Evolutionary conservation across 441 rosid species (phyloP).

Genomic region (Biscutella auriculata): DNA sequence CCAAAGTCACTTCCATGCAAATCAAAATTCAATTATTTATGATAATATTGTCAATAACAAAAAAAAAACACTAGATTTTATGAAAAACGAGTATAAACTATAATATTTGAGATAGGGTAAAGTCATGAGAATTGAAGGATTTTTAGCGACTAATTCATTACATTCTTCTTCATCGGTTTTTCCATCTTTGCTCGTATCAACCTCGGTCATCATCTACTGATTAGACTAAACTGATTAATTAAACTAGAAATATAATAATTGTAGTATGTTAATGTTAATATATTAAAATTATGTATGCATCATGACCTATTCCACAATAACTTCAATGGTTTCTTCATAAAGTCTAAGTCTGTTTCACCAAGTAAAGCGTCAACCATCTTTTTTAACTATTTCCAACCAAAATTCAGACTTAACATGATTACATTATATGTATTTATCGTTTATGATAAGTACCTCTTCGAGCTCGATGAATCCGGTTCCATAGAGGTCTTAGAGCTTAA

Average conservation of each 20-base stretch:
- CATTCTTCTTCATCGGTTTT: slow-evolving; percentile 75
- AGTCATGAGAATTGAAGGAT: slow-evolving; percentile 70
- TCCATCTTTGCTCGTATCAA: slow-evolving; percentile 63
- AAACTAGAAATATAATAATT: background rate
- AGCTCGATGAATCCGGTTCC: slow-evolving; percentile 19
- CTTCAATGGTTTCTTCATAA: slow-evolving; percentile 34
- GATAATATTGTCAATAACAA: background rate
- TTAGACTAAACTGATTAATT: background rate
- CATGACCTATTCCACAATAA: slow-evolving; percentile 56
- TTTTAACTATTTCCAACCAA: slow-evolving; percentile 33
- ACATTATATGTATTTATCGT: background rate
- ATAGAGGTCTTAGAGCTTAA: slow-evolving; percentile 20
- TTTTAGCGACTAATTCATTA: slow-evolving; percentile 46
- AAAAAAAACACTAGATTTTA: background rate
- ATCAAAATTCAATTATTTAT: background rate
- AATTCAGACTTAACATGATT: background rate
- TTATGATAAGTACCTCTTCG: slow-evolving; percentile 7
- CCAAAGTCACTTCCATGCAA: slow-evolving; percentile 19
- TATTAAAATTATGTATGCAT: background rate
- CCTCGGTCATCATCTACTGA: slow-evolving; percentile 51
- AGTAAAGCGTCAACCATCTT: slow-evolving; percentile 65
- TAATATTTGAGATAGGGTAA: slow-evolving; percentile 44
- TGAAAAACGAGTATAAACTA: background rate
- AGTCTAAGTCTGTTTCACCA: slow-evolving; percentile 51
- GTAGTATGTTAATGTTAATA: background rate